phyloP scores from a whole-genome alignment of 495 filamentous ascomycete genomes.

The Tuber magnatum region DNA sequence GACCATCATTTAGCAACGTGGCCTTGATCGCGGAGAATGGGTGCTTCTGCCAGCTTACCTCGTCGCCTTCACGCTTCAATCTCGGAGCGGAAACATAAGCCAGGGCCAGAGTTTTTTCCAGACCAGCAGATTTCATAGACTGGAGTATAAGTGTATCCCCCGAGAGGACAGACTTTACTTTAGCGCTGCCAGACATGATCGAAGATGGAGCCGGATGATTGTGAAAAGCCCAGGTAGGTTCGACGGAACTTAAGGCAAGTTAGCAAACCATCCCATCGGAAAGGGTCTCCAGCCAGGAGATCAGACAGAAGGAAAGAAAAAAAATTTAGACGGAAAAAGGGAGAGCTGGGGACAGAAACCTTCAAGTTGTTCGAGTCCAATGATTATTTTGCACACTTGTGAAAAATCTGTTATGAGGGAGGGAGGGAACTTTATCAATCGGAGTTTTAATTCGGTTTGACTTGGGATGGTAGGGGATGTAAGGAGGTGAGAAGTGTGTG shows the following conservation, averaged over 20 bases:
- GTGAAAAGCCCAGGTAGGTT: constrained; percentile 9
- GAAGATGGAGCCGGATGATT: constrained; percentile 6
- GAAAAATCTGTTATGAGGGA: background rate
- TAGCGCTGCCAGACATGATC: constrained; percentile 50
- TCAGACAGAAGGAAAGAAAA: background rate
- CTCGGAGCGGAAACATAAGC: constrained; percentile 86
- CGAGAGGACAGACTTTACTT: constrained; percentile 86
- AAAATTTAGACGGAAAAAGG: too few relatives aligned
- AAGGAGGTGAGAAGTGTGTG: background rate
- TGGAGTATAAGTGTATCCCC: constrained; percentile 84
- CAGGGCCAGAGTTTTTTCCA: constrained; percentile 77
- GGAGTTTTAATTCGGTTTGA: background rate
- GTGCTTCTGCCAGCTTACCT: constrained; percentile 48
- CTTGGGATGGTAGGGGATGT: background rate
- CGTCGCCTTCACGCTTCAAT: constrained; percentile 79
- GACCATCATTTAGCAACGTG: constrained; percentile 17
- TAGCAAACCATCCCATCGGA: background rate
- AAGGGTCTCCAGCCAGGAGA: background rate
- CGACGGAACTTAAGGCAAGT: background rate
- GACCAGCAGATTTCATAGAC: constrained; percentile 59
- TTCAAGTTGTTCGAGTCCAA: background rate
- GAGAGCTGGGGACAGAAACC: background rate
- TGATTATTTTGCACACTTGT: background rate
- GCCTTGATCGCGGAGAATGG: constrained; percentile 12
- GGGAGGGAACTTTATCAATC: background rate